Percentiles rank a stretch among this genome's conserved stretches.
phyloP scores from a whole-genome alignment of 2,329 filamentous ascomycete species.

The Rosellinia necatrix region DNA sequence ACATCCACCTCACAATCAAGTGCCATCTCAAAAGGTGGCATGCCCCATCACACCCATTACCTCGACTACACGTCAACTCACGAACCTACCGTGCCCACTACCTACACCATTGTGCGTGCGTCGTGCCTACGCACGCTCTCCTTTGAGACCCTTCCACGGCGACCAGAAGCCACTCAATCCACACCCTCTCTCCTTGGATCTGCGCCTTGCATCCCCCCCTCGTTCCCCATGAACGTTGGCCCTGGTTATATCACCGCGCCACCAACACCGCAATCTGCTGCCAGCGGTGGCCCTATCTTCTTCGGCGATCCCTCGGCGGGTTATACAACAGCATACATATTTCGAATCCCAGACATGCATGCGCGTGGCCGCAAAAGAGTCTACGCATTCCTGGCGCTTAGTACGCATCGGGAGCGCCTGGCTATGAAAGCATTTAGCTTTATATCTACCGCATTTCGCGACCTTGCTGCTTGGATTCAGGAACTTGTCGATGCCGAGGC shows the following conservation, averaged over 20 bases:
- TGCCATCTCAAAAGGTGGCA: constrained; percentile 53
- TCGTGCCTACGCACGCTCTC: constrained; percentile 70
- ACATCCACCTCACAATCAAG: constrained; percentile 58
- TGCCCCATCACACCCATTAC: constrained; percentile 64
- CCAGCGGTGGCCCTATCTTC: constrained; percentile 69
- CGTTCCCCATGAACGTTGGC: constrained; percentile 43
- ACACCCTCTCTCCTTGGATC: constrained; percentile 35
- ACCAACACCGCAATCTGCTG: constrained; percentile 53
- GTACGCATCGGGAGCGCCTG: constrained; percentile 66
- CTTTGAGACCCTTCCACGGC: constrained; percentile 67
- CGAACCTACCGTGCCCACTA: constrained; percentile 63
- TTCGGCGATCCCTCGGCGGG: constrained; percentile 68
- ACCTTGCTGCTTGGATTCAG: constrained; percentile 69
- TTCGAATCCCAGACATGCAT: constrained; percentile 70
- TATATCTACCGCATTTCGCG: constrained; percentile 65
- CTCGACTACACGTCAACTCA: constrained; percentile 72
- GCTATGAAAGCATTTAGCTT: constrained; percentile 70
- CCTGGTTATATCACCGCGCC: constrained; percentile 57
- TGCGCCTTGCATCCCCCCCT: constrained; percentile 46
- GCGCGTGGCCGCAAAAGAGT: constrained; percentile 71
- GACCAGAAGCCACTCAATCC: constrained; percentile 48
- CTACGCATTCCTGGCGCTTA: constrained; percentile 69
- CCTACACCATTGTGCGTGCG: constrained; percentile 69
- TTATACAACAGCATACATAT: constrained; percentile 73
- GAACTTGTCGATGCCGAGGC: constrained; percentile 66